These are phyloP conservation scores for Aspergillus aculeatus DNA, from an alignment of 2,329 filamentous ascomycete species.

Conservation along the genomic window DNA sequence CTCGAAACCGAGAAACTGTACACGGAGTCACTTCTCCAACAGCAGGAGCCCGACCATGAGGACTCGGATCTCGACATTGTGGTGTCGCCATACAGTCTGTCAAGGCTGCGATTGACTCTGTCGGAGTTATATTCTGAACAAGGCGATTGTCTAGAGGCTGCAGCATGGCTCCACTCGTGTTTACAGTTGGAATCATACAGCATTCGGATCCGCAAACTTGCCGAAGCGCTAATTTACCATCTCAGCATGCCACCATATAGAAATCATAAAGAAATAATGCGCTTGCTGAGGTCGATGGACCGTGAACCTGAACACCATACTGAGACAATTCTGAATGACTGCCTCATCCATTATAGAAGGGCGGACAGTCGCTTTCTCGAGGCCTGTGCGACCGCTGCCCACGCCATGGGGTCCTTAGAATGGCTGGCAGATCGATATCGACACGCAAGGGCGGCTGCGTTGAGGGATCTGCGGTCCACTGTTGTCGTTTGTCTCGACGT, in stretches of 20 bases:
- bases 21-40: background rate
- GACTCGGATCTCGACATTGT: background rate
- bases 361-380: background rate
- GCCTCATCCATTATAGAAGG: background rate
- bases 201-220: background rate
- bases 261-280: background rate
- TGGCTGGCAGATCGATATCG: background rate
- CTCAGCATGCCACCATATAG: background rate
- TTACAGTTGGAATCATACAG: background rate
- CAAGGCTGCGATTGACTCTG: background rate
- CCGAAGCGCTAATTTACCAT: background rate
- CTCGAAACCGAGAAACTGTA: background rate
- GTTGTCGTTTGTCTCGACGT: background rate
- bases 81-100: background rate
- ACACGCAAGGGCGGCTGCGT: background rate
- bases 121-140: background rate
- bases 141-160: background rate
- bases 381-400: background rate
- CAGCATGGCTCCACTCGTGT: background rate
- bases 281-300: background rate
- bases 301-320: background rate
- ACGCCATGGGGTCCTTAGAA: background rate
- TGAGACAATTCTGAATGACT: background rate
- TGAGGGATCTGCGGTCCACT: background rate
- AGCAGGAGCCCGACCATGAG: background rate